Base-by-base conservation (phyloP, 2,329 filamentous ascomycete genomes). In the Colletotrichum lini region DNA sequence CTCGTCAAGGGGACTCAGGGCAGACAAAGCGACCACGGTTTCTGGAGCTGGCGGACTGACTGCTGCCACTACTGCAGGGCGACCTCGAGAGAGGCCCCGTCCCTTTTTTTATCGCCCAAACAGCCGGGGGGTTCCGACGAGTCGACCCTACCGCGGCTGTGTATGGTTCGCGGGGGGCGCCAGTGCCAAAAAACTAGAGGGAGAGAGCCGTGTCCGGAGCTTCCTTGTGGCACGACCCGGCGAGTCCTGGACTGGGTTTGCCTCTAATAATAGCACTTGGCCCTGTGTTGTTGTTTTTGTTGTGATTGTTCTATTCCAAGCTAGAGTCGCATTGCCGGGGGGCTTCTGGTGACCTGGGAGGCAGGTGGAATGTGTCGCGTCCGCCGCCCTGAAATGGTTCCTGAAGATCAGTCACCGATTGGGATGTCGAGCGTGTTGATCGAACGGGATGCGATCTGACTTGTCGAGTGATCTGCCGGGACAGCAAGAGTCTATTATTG, bases 1-100 rank as follows among this genome's bases (percentile, higher is more conserved):
- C 68, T 71, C 68, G 68, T 71, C 58, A 8, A 7, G 30, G 30
- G 30, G 30, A 30, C 30, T 30, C 30, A 63, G 57, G 58, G 68
- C 65, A 45, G 65, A 62, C 23, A 52, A 45, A 58, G 52, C 57
- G 57, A 40, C 64, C 52, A 50, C 5, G 21, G 49, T 16, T 16
- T 40, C 52, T 15, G 30, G 23, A 18, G 23, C 54, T n/a, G 38
- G 42, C 40, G 23, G 13, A 18, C 54, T 15, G 38, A 30, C 40
- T 44, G 49, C 49, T 45, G 38, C 49, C 47, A 23, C 59, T 42
- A 35, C 59, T 59, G 59, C 21, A 44, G 50, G 57, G 16, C 57
- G 23, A 59, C 15, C 16, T 21, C 2, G 23, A 18, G 12, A 53
- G 21, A 30, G 57, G 7, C 9, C 47, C 40, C 13, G 4, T n/a